A percentile compares a stretch with the other conserved stretches of the same genome.
Conservation (phyloP, 1,284 basidiomycete species). For the Papiliotrema nemorosa region DNA sequence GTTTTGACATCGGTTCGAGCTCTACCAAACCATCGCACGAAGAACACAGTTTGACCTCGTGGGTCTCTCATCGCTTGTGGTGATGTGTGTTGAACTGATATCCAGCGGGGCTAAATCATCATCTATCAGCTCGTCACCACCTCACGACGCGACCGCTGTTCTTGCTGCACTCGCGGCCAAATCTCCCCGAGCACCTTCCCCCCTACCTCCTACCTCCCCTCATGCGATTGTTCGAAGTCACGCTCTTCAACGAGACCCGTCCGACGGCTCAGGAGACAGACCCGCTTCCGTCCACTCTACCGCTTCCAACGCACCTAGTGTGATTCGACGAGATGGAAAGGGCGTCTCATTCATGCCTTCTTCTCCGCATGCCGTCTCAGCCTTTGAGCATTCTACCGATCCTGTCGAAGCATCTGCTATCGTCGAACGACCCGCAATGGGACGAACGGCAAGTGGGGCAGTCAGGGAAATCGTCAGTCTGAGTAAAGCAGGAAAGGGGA, state of each 20-base stretch:
- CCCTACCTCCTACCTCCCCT: not conserved
- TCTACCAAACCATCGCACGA: too few relatives aligned
- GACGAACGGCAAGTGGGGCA: not conserved
- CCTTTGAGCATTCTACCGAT: not conserved
- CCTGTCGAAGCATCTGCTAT: too few relatives aligned
- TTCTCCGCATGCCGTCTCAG: not conserved
- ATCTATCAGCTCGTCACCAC: not conserved
- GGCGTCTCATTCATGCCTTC: slow-evolving; percentile 4
- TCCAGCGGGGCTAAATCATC: not conserved
- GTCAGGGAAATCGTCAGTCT: not conserved
- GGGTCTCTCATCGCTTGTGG: too few relatives aligned
- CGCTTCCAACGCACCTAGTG: not conserved
- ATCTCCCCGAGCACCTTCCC: not conserved
- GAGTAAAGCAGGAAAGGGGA: not conserved
- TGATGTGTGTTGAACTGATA: not conserved
- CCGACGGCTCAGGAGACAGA: not conserved
- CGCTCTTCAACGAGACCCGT: not conserved
- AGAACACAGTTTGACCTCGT: too few relatives aligned
- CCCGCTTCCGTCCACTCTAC: not conserved
- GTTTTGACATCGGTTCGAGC: too few relatives aligned
- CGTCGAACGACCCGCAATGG: not conserved
- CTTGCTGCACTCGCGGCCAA: not conserved
- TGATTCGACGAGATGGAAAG: not conserved
- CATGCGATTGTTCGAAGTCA: not conserved
- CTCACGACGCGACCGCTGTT: not conserved